phyloP scores from a whole-genome alignment of 2,329 filamentous ascomycete species.

The Hymenoscyphus scutula region DNA sequence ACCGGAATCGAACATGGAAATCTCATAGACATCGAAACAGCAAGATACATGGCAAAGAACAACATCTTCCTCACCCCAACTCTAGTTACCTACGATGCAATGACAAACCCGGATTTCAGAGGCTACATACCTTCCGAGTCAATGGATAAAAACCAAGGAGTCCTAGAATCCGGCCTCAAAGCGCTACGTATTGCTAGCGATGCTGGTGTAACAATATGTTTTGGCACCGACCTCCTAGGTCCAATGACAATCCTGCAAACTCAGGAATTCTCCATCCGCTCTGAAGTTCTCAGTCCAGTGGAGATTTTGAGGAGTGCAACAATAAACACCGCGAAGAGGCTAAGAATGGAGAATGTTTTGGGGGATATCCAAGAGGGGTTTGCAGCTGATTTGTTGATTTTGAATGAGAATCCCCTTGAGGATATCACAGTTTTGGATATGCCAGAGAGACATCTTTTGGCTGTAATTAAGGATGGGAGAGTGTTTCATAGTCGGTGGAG shows the following conservation, averaged over 20 bases:
- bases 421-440: slow-evolving; percentile 50
- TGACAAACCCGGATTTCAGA: slow-evolving; percentile 44
- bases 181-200: slow-evolving; percentile 48
- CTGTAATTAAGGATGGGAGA: slow-evolving; percentile 54
- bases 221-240: slow-evolving; percentile 54
- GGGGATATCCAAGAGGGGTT: slow-evolving; percentile 51
- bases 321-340: slow-evolving; percentile 50
- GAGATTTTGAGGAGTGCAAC: slow-evolving; percentile 51
- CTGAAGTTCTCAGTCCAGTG: slow-evolving; percentile 41
- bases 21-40: slow-evolving; percentile 57
- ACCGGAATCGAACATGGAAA: slow-evolving; percentile 60
- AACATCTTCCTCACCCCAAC: slow-evolving; percentile 53
- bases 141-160: slow-evolving; percentile 48
- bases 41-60: slow-evolving; percentile 49
- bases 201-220: slow-evolving; percentile 55
- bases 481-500: slow-evolving; percentile 35
- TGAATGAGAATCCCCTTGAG: slow-evolving; percentile 53
- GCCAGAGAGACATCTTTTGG: slow-evolving; percentile 47
- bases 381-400: slow-evolving; percentile 51
- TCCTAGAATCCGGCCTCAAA: slow-evolving; percentile 48
- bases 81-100: slow-evolving; percentile 50
- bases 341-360: slow-evolving; percentile 45
- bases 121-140: slow-evolving; percentile 46
- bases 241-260: slow-evolving; percentile 48
- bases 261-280: slow-evolving; percentile 47